Conservation (phyloP, 148 eudicot species). For the Nyssa sinensis region DNA sequence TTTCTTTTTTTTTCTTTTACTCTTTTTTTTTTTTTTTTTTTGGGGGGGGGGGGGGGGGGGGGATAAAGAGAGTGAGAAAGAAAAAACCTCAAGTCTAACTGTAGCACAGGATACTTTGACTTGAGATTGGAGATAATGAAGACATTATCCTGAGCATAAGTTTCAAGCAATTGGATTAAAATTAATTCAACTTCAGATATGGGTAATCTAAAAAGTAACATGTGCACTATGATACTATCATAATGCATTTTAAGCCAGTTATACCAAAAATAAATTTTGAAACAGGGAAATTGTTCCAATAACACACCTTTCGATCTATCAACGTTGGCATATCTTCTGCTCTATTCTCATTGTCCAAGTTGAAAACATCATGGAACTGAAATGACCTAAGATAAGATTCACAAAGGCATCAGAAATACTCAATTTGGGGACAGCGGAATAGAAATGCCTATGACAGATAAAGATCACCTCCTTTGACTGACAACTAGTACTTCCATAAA, state of each 20-base stretch:
- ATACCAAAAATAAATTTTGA: background rate
- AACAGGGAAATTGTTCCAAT: background rate
- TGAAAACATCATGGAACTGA: conserved; percentile 85
- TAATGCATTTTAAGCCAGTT: background rate
- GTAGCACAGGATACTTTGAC: conserved; percentile 89
- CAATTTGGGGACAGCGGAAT: background rate
- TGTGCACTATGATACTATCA: background rate
- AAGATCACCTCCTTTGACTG: background rate
- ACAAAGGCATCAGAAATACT: conserved; percentile 12
- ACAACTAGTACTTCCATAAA: background rate
- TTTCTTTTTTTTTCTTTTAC: too few relatives aligned
- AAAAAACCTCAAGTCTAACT: conserved; percentile 82
- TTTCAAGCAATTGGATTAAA: conserved; percentile 15
- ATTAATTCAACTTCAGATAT: background rate
- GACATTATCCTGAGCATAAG: conserved; percentile 73
- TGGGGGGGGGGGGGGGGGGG: too few relatives aligned
- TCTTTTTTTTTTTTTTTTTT: too few relatives aligned
- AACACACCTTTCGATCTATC: conserved; percentile 81
- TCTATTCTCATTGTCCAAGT: conserved; percentile 74
- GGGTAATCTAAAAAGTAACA: background rate
- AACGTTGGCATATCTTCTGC: conserved; percentile 86
- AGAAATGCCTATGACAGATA: background rate
- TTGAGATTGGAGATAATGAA: conserved; percentile 93
- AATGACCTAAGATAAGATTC: conserved; percentile 60
- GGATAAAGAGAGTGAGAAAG: background rate